Base-by-base conservation (phyloP, 257 asterid genomes). In the Schizonepeta tenuifolia region DNA sequence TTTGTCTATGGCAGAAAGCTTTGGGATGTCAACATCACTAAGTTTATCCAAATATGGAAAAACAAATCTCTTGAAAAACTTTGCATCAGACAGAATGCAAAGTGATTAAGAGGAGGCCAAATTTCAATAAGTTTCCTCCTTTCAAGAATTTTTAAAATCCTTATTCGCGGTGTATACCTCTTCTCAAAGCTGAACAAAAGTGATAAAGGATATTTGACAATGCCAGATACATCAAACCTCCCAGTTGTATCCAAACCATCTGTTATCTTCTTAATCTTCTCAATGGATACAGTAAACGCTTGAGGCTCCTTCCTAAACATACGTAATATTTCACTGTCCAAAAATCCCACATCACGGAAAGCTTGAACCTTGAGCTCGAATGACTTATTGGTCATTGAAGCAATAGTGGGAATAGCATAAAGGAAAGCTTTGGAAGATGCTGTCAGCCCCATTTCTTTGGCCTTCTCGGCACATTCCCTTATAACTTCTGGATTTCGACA, bases 111-210 rank as follows among this genome's bases (percentile, higher is more conserved):
- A 33, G 33, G 1, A 24, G 81, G 72, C 84, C 81, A 75, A 1
- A 15, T 24, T 17, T 28, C 13, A 26, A 75, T 59, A 73, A n/a
- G n/a, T n/a, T n/a, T n/a, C n/a, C n/a, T n/a, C n/a, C n/a, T n/a
- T n/a, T n/a, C n/a, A n/a, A n/a, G 35, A 18, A 60, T 7, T 6
- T 20, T 53, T 6, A 78, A 28, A 67, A 75, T 68, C 12, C 6
- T 51, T 12, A 83, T 17, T 65, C 84, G 54, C 1, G 87, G 91
- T 21, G 61, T 59, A 61, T 68, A 81, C 68, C 77, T 81, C 73
- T 70, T 75, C 60, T 83, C 84, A 2, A 77, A 9, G 59, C 88
- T 83, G 69, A 60, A 66, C 1, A 20, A 41, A 1, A 86, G 62
- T 31, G 74, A 67, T 15, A 10, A 22, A 0, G 91, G 83, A 3